phyloP scores from a whole-genome alignment of 495 filamentous ascomycete genomes.

The Cladorrhinum samala region DNA sequence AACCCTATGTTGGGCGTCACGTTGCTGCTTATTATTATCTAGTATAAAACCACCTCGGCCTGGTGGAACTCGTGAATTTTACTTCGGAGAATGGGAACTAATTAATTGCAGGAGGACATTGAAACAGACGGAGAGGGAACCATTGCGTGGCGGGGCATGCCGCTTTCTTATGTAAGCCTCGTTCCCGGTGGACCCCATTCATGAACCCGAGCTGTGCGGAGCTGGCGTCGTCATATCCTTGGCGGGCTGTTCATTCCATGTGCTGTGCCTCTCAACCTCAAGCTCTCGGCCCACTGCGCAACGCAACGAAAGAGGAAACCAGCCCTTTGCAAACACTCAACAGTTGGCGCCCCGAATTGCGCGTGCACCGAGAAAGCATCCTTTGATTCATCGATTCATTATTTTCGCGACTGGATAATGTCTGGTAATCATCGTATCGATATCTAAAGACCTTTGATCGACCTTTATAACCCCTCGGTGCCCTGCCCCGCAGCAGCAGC shows the following conservation, averaged over 20 bases:
- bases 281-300: background rate
- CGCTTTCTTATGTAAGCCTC: background rate
- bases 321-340: background rate
- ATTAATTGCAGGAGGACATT: too few relatives aligned
- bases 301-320: too few relatives aligned
- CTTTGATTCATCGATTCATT: background rate
- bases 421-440: background rate
- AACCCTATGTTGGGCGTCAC: too few relatives aligned
- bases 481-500: background rate
- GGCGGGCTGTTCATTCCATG: background rate
- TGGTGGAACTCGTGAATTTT: too few relatives aligned
- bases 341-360: too few relatives aligned
- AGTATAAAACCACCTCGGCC: background rate
- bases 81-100: too few relatives aligned
- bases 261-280: background rate
- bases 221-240: conserved; percentile 5
- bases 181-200: too few relatives aligned
- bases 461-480: background rate
- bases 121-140: too few relatives aligned
- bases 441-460: background rate
- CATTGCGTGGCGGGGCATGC: background rate
- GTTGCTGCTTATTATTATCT: background rate
- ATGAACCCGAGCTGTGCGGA: background rate
- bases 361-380: background rate
- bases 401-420: background rate